Conservation (phyloP, 345 rosid species). For the Moricandia moricandioides region DNA sequence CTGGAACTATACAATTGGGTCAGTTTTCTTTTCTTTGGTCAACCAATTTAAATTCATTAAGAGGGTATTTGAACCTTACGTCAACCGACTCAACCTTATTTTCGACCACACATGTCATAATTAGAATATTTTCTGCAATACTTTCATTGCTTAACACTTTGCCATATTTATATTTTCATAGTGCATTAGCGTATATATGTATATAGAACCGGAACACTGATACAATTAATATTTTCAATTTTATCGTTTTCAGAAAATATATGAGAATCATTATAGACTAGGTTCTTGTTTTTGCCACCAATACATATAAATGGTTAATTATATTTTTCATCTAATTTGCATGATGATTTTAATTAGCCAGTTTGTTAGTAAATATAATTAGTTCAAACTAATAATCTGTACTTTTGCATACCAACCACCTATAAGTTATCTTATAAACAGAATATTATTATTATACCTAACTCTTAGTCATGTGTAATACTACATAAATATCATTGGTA, state of each 20-base stretch:
- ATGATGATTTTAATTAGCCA: neutral
- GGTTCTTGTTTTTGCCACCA: neutral
- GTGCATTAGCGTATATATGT: neutral
- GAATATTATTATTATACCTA: too few species aligned
- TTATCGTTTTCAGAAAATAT: neutral
- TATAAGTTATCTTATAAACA: neutral
- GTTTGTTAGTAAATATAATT: neutral
- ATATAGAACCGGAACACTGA: neutral
- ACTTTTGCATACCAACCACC: constrained; percentile 5
- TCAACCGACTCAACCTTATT: constrained; percentile 11
- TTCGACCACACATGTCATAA: constrained; percentile 19
- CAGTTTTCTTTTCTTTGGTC: neutral
- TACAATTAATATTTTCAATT: neutral
- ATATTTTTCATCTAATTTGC: neutral
- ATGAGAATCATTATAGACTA: neutral
- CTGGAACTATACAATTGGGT: constrained; percentile 10
- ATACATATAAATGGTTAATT: neutral
- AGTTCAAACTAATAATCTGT: neutral
- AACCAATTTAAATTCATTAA: constrained; percentile 5
- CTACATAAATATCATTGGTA: too few species aligned
- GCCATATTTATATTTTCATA: neutral
- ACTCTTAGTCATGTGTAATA: too few species aligned
- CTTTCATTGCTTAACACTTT: neutral
- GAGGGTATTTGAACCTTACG: constrained; percentile 18
- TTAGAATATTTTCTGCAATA: neutral